Conservation (phyloP, 106 monocot species). For the Dendrobium catenatum region DNA sequence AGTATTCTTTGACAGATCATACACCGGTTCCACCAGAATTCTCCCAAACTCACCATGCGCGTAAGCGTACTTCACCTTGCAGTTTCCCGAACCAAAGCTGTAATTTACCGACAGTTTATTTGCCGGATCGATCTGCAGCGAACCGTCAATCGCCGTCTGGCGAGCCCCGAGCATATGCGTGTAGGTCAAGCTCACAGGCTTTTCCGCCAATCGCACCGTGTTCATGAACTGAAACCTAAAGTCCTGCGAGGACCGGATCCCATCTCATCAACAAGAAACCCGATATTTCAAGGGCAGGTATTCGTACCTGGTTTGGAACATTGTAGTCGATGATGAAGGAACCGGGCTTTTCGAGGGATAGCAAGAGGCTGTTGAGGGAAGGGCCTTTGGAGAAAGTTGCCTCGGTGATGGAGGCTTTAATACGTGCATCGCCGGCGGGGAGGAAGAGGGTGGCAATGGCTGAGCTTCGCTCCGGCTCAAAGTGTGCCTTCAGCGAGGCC, state of each 20-base stretch:
- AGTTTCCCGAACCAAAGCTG: conserved; percentile 35
- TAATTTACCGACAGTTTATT: conserved; percentile 71
- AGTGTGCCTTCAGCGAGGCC: conserved; percentile 68
- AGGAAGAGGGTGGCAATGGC: conserved; percentile 24
- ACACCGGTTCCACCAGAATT: conserved; percentile 67
- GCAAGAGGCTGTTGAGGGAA: conserved; percentile 55
- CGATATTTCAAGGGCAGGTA: background rate
- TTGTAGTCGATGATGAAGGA: conserved; percentile 73
- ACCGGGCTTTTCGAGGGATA: conserved; percentile 80
- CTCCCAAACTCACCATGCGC: conserved; percentile 51
- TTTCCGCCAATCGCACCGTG: conserved; percentile 44
- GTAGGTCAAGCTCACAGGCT: conserved; percentile 68
- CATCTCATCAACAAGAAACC: conserved; percentile 4
- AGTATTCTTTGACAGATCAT: conserved; percentile 54
- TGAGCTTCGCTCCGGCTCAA: conserved; percentile 46
- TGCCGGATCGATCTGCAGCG: conserved; percentile 53
- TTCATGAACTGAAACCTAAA: conserved; percentile 91
- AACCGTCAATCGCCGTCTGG: conserved; percentile 56
- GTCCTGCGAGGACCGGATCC: conserved; percentile 35
- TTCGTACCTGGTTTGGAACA: conserved; percentile 47
- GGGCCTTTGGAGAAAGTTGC: conserved; percentile 71
- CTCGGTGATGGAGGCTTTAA: conserved; percentile 70
- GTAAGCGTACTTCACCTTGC: conserved; percentile 75
- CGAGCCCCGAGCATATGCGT: conserved; percentile 41
- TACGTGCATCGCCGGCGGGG: conserved; percentile 46